Conservation (phyloP, 2,329 filamentous ascomycete species). For the Sarocladium strictum region DNA sequence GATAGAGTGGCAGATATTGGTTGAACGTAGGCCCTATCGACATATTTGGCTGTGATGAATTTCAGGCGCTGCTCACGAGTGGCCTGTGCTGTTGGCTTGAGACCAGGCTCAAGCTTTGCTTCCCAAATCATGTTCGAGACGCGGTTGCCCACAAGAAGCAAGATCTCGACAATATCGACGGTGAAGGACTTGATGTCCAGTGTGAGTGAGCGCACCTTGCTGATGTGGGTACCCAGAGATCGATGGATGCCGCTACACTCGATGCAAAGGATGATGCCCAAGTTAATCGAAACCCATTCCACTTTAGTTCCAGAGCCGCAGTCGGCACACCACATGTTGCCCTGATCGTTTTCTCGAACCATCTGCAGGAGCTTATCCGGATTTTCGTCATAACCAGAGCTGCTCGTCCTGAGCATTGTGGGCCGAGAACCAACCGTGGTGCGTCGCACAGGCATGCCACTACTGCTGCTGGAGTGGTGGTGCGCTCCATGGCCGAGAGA, state of each 20-base stretch:
- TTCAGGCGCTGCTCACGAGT: conserved; percentile 85
- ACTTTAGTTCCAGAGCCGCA: conserved; percentile 89
- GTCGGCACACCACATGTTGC: conserved; percentile 90
- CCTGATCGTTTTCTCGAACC: conserved; percentile 83
- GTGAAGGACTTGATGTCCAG: conserved; percentile 96
- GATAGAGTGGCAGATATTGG: conserved; percentile 70
- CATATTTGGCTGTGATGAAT: conserved; percentile 95
- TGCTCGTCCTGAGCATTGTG: conserved; percentile 59
- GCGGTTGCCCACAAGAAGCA: conserved; percentile 86
- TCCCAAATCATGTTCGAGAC: conserved; percentile 98
- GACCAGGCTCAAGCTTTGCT: conserved; percentile 65
- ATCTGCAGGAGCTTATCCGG: conserved; percentile 81
- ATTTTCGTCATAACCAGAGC: conserved; percentile 71
- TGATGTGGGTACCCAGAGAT: conserved; percentile 94
- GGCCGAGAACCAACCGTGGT: conserved; percentile 90
- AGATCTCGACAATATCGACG: conserved; percentile 89
- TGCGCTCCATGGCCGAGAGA: conserved; percentile 52
- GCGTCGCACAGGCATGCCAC: conserved; percentile 65
- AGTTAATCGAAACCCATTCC: conserved; percentile 98
- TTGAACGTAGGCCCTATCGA: conserved; percentile 75
- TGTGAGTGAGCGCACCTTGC: conserved; percentile 91
- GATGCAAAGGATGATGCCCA: conserved; percentile 93
- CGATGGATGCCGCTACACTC: conserved; percentile 97
- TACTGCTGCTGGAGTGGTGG: conserved; percentile 37
- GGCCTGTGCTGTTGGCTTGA: conserved; percentile 71